Percentiles rank a stretch among this genome's conserved stretches.
Evolutionary conservation across 345 rosid genomes (phyloP).

Genomic region (Mallotus nudiflorus): DNA sequence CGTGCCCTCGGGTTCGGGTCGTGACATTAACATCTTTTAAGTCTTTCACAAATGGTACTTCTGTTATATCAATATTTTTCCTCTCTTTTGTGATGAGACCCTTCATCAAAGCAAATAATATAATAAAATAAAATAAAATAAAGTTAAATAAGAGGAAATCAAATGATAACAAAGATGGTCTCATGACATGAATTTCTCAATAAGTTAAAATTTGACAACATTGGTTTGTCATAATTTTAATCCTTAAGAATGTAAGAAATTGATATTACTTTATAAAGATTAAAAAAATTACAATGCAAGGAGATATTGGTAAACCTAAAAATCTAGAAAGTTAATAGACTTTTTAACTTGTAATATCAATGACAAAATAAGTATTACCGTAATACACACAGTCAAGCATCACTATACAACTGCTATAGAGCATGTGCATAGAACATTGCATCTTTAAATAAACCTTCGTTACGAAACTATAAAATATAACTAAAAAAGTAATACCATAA

Average conservation of each 20-base stretch:
- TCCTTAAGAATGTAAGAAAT: background rate
- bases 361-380: background rate
- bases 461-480: too few relatives aligned
- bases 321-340: constrained; percentile 1
- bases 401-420: constrained; percentile 1
- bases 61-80: constrained; percentile 81
- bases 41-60: constrained; percentile 76
- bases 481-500: too few relatives aligned
- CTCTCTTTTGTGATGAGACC: constrained; percentile 94
- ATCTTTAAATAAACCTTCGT: too few relatives aligned
- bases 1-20: too few relatives aligned
- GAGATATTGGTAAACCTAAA: background rate
- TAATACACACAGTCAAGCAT: background rate
- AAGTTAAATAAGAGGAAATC: background rate
- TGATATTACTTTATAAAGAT: too few relatives aligned
- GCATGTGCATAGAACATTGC: constrained; percentile 43
- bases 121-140: background rate
- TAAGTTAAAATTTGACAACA: background rate
- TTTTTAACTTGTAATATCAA: background rate
- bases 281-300: background rate
- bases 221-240: too few relatives aligned
- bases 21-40: constrained; percentile 57
- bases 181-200: background rate
- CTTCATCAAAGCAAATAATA: constrained; percentile 36
- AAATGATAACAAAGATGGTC: constrained; percentile 5